These are phyloP conservation scores for Boeremia exigua DNA, from an alignment of 2,329 filamentous ascomycete genomes.

Conservation along the genomic window DNA sequence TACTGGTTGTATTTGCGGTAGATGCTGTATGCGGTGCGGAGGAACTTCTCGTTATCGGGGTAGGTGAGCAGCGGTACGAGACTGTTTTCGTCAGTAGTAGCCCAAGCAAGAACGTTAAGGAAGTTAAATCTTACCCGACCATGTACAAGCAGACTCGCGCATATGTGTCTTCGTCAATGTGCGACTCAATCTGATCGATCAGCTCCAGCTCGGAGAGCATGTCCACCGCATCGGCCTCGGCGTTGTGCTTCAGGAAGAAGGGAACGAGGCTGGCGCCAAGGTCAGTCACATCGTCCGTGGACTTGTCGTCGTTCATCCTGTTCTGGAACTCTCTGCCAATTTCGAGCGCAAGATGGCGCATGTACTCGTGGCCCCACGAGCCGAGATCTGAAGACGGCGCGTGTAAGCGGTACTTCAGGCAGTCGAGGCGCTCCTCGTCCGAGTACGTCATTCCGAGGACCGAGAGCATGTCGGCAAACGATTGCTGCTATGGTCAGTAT, in stretches of 20 bases:
- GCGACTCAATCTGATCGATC: constrained; percentile 87
- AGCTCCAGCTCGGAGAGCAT: constrained; percentile 97
- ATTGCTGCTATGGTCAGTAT: constrained; percentile 55
- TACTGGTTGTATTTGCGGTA: constrained; percentile 93
- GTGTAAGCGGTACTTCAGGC: constrained; percentile 91
- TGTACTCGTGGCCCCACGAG: constrained; percentile 99
- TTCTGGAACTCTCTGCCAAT: constrained; percentile 94
- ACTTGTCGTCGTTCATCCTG: constrained; percentile 82
- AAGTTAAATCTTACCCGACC: constrained; percentile 64
- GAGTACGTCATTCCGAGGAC: constrained; percentile 99
- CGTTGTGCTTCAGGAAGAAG: constrained; percentile 95
- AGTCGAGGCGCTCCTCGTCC: constrained; percentile 94
- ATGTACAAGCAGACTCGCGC: constrained; percentile 94
- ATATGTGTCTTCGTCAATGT: constrained; percentile 93
- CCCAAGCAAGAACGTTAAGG: neutral
- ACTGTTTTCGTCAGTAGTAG: constrained; percentile 51
- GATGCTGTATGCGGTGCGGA: constrained; percentile 89
- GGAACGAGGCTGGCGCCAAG: constrained; percentile 86
- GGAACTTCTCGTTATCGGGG: constrained; percentile 94
- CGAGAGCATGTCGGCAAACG: constrained; percentile 92
- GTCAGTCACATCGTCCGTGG: constrained; percentile 82
- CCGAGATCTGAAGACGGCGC: constrained; percentile 90
- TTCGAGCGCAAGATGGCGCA: constrained; percentile 91
- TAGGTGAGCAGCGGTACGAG: constrained; percentile 98
- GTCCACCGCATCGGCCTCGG: constrained; percentile 96